Conservation (phyloP, 345 rosid species). For the Acer campestre region DNA sequence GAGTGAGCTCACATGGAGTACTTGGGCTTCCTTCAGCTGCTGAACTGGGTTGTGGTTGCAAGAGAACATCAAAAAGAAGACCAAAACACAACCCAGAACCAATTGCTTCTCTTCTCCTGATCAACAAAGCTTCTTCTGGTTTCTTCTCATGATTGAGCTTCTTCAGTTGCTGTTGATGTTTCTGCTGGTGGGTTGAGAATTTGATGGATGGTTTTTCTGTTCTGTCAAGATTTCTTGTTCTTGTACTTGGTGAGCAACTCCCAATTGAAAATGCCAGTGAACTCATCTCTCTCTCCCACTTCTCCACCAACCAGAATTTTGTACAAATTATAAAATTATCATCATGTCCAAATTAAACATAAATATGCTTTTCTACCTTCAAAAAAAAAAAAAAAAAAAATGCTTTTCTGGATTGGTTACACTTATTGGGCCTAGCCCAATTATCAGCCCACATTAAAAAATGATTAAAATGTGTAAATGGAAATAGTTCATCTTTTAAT, state of each 20-base stretch:
- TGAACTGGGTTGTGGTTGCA: constrained; percentile 21
- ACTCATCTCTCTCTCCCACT: constrained; percentile 35
- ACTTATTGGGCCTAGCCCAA: neutral
- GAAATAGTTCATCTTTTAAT: no score
- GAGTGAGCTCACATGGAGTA: constrained; percentile 60
- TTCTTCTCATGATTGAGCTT: constrained; percentile 20
- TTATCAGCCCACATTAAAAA: neutral
- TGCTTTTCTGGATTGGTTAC: neutral
- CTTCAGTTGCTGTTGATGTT: constrained; percentile 22
- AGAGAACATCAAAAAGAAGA: constrained; percentile 36
- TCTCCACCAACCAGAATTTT: constrained; percentile 20
- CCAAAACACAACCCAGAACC: constrained; percentile 40
- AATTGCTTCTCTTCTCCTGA: constrained; percentile 66
- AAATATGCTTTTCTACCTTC: neutral
- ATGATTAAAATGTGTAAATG: no score
- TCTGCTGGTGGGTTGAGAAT: constrained; percentile 18
- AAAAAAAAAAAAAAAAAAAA: no score
- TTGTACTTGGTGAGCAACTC: constrained; percentile 26
- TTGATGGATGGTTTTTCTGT: constrained; percentile 22
- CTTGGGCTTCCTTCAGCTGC: constrained; percentile 41
- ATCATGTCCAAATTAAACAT: neutral
- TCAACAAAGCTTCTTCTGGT: constrained; percentile 18
- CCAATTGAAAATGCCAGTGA: constrained; percentile 51
- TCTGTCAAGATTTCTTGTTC: constrained; percentile 16
- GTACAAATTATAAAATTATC: neutral